phyloP scores from a whole-genome alignment of 345 rosid species.

The Citrus cavaleriei region DNA sequence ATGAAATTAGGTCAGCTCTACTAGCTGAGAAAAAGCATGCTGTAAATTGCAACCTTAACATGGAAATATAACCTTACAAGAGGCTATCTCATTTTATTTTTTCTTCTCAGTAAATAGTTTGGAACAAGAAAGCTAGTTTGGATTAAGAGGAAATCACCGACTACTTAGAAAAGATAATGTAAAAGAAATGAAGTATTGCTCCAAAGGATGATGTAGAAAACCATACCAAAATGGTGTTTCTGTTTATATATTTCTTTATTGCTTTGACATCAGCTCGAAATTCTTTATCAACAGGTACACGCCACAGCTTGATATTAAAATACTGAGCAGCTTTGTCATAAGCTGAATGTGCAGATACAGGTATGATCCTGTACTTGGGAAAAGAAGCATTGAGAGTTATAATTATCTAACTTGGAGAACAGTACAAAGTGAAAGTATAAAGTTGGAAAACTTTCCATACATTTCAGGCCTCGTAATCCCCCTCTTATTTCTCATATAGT shows the following conservation, averaged over 20 bases:
- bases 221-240: constrained; percentile 83
- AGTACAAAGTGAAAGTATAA: constrained; percentile 1
- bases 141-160: neutral
- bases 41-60: neutral
- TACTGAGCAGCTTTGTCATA: constrained; percentile 97
- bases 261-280: constrained; percentile 87
- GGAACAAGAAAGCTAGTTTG: neutral
- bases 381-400: constrained; percentile 14
- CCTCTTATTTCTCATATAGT: constrained; percentile 81
- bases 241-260: constrained; percentile 51
- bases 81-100: no score
- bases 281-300: constrained; percentile 78
- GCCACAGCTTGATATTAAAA: constrained; percentile 89
- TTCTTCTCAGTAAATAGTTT: neutral
- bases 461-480: constrained; percentile 92
- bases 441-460: constrained; percentile 26
- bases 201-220: constrained; percentile 1
- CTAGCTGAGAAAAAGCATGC: neutral
- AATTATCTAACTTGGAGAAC: constrained; percentile 1
- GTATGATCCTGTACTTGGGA: constrained; percentile 67
- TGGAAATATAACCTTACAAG: constrained; percentile 1
- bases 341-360: constrained; percentile 95
- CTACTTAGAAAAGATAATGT: neutral
- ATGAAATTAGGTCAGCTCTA: constrained; percentile 18
- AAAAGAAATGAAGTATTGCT: neutral